Evolutionary conservation across 306 rosid genomes (phyloP).

Genomic region (Acacia confusa): DNA sequence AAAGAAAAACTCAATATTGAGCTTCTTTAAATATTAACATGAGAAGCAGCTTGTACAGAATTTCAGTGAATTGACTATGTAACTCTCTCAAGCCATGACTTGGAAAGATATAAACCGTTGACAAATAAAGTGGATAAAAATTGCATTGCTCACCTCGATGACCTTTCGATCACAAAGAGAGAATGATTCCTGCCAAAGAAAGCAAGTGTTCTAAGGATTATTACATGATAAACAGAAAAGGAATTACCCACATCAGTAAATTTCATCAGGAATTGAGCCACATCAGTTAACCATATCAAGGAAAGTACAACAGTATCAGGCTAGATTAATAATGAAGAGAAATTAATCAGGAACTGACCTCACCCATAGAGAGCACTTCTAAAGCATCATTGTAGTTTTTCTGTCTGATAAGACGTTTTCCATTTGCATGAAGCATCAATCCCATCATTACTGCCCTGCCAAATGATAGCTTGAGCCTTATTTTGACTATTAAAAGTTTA

Average conservation of each 20-base stretch:
- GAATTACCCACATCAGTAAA: not conserved
- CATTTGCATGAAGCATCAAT: constrained; percentile 88
- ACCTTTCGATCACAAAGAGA: constrained; percentile 79
- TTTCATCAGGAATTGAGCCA: not conserved
- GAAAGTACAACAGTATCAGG: not conserved
- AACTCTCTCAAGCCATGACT: not conserved
- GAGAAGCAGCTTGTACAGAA: not conserved
- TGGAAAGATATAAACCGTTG: constrained; percentile 8
- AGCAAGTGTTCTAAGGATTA: constrained; percentile 15
- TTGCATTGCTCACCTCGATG: constrained; percentile 65
- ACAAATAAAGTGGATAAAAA: constrained; percentile 25
- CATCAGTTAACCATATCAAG: not conserved
- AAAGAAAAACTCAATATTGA: not conserved
- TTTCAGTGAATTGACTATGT: not conserved
- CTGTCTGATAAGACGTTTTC: constrained; percentile 58
- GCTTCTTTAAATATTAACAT: constrained; percentile 17
- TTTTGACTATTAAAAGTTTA: constrained; percentile 8
- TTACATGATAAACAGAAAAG: not conserved
- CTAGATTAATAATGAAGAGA: not conserved
- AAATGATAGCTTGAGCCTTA: constrained; percentile 34
- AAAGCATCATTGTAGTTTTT: constrained; percentile 76
- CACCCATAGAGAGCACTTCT: constrained; percentile 86
- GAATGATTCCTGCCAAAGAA: constrained; percentile 74
- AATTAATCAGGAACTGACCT: constrained; percentile 50
- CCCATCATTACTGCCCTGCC: constrained; percentile 96